A percentile compares a stretch with the other conserved stretches of the same genome.
phyloP scores from a whole-genome alignment of 2,329 filamentous ascomycete genomes.

The Cytospora leucostoma region DNA sequence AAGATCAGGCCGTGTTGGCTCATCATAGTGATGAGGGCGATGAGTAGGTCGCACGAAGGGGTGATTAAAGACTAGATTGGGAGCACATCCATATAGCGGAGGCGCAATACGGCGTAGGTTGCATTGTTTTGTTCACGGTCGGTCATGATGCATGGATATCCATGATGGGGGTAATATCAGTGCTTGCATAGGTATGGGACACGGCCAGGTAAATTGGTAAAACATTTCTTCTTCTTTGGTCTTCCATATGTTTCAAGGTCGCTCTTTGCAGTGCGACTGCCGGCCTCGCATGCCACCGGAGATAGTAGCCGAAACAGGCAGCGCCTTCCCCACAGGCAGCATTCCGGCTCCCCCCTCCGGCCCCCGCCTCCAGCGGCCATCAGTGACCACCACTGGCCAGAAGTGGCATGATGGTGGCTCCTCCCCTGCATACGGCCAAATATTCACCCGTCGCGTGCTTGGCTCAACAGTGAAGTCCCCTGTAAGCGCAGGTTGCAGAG shows the following conservation, averaged over 20 bases:
- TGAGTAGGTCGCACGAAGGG: background rate
- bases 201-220: too few species aligned
- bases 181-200: too few species aligned
- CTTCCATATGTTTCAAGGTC: too few species aligned
- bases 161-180: too few species aligned
- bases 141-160: background rate
- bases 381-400: background rate
- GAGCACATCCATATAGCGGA: background rate
- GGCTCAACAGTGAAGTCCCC: background rate
- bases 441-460: background rate
- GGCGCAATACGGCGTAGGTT: conserved; percentile 4
- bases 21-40: conserved; percentile 26
- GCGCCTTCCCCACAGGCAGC: background rate
- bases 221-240: too few species aligned
- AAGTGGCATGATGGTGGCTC: background rate
- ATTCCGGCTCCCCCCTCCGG: background rate
- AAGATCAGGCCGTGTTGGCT: conserved; percentile 27
- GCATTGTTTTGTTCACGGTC: background rate
- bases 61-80: background rate
- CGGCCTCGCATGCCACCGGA: background rate
- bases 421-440: background rate
- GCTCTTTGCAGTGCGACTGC: background rate
- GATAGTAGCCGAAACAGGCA: background rate
- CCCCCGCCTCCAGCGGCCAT: too few species aligned
- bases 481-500: background rate